A percentile compares a stretch with the other conserved stretches of the same genome.
Conservation (phyloP, 768 basidiomycete genomes). For the Cystofilobasidium capitatum region DNA sequence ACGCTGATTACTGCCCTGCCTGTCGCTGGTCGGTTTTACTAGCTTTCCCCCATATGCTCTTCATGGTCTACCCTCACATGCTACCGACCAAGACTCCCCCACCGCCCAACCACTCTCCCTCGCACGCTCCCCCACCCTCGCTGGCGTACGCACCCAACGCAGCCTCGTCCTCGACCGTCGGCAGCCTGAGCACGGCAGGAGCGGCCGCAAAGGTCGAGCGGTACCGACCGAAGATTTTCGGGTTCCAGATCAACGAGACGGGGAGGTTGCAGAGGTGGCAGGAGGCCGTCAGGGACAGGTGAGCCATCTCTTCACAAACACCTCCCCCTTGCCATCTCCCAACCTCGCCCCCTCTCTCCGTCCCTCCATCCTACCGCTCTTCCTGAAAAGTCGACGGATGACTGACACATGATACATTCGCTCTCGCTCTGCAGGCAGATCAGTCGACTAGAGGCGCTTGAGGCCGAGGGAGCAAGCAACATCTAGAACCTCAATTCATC, state of each 20-base stretch:
- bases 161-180: constrained; percentile 40
- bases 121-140: constrained; percentile 28
- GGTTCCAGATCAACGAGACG: constrained; percentile 89
- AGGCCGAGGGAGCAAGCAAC: constrained; percentile 32
- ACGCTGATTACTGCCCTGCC: background rate
- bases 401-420: background rate
- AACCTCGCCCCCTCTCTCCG: constrained; percentile 15
- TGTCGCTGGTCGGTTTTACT: background rate
- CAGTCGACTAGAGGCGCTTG: constrained; percentile 42
- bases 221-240: constrained; percentile 88
- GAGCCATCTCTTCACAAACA: constrained; percentile 33
- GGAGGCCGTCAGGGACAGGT: constrained; percentile 81
- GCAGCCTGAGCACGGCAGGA: constrained; percentile 64
- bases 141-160: constrained; percentile 13
- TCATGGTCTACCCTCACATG: constrained; percentile 90
- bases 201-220: constrained; percentile 83
- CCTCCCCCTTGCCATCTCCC: too few relatives aligned
- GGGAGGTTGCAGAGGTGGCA: constrained; percentile 94
- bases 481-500: background rate
- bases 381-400: constrained; percentile 3
- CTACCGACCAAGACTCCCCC: constrained; percentile 65
- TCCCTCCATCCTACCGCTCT: constrained; percentile 25
- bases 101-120: constrained; percentile 14
- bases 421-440: constrained; percentile 41
- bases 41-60: constrained; percentile 38